These are phyloP conservation scores for Acorus calamus DNA, from an alignment of 106 monocot species.

Conservation along the genomic window DNA sequence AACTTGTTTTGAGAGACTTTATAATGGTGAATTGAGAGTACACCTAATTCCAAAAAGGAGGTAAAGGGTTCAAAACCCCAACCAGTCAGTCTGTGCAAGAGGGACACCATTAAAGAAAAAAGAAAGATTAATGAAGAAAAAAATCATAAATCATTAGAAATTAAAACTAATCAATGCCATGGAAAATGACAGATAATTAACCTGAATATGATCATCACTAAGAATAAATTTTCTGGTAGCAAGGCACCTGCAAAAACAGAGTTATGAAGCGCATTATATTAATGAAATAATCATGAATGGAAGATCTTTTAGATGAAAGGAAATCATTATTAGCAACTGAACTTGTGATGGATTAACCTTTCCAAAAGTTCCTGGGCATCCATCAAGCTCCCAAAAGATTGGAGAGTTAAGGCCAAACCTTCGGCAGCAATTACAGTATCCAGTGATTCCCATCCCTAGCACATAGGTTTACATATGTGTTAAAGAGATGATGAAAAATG, in stretches of 20 bases:
- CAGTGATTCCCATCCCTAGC: slow-evolving; percentile 77
- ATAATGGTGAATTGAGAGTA: no score
- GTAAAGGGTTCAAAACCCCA: no score
- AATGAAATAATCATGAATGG: not conserved
- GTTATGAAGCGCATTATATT: slow-evolving; percentile 3
- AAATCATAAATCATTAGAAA: no score
- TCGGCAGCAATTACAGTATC: slow-evolving; percentile 74
- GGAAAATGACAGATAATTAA: no score
- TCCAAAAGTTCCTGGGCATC: slow-evolving; percentile 77
- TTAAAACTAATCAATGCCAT: no score
- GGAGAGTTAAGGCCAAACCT: slow-evolving; percentile 65
- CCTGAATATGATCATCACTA: slow-evolving; percentile 48
- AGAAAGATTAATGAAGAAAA: no score
- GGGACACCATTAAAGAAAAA: no score
- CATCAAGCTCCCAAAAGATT: slow-evolving; percentile 48
- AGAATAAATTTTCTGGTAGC: slow-evolving; percentile 53
- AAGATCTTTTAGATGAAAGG: not conserved
- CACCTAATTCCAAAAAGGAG: no score
- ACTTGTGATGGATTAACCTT: slow-evolving; percentile 19
- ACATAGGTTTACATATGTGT: slow-evolving; percentile 5
- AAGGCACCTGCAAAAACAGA: slow-evolving; percentile 49
- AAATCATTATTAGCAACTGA: not conserved
- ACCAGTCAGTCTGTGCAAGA: no score
- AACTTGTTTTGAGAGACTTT: no score
- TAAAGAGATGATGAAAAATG: not conserved